Evolutionary conservation across 2,329 filamentous ascomycete genomes (phyloP).

Genomic region (Ophiostoma sp.): DNA sequence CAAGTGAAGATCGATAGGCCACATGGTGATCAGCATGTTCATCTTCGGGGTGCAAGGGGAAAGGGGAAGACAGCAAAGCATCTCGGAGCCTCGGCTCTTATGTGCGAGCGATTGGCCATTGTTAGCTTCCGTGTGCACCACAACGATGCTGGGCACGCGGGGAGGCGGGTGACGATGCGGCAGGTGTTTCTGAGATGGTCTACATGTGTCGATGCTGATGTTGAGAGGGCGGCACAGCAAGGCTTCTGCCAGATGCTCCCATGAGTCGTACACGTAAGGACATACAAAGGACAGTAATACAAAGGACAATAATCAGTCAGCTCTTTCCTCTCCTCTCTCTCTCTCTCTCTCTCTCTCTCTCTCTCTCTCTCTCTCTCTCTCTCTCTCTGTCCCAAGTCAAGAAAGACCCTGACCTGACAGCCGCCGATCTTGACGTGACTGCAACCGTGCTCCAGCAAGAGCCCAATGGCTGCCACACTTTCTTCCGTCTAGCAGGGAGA

Average conservation of each 20-base stretch:
- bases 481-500: neutral
- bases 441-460: neutral
- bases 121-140: too few species aligned
- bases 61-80: neutral
- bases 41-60: neutral
- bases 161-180: neutral
- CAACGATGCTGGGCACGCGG: neutral
- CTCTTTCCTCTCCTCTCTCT: neutral
- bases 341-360: neutral
- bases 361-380: neutral
- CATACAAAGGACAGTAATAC: too few species aligned
- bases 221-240: neutral
- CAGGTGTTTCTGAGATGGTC: too few species aligned
- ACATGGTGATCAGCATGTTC: neutral
- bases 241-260: neutral
- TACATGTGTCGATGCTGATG: neutral
- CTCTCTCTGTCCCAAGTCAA: too few species aligned
- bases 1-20: neutral
- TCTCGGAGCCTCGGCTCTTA: neutral
- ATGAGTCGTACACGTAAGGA: neutral
- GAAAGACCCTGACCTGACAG: neutral
- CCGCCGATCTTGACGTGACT: conserved; percentile 6
- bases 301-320: too few species aligned
- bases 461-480: neutral
- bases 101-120: neutral